A percentile compares a stretch with the other conserved stretches of the same genome.
Evolutionary conservation across 208 protist genomes (phyloP).

Genomic region (Acanthamoeba quina): DNA sequence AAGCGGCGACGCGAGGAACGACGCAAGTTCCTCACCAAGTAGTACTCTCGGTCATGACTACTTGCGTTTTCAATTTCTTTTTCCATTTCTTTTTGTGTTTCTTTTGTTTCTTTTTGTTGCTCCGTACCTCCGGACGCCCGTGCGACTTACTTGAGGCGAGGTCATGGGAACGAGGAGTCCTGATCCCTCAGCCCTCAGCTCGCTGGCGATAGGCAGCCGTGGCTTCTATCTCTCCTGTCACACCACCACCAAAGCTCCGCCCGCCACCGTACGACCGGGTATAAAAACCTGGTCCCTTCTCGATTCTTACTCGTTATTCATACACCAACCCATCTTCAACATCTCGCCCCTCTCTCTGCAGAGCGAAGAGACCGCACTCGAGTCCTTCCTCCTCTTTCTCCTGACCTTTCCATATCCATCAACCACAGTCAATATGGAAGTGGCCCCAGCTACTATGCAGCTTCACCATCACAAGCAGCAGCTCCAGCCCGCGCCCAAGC

Average conservation of each 20-base stretch:
- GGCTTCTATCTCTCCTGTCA: neutral
- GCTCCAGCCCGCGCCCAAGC: slow-evolving; percentile 13
- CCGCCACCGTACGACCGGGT: neutral
- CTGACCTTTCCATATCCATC: neutral
- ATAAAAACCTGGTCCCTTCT: neutral
- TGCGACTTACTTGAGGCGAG: no score
- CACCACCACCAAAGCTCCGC: neutral
- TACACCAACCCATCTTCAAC: neutral
- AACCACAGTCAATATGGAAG: slow-evolving; percentile 1
- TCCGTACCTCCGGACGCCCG: no score
- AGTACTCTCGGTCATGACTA: neutral
- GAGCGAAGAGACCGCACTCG: slow-evolving; percentile 19
- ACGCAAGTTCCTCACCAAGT: slow-evolving; percentile 64
- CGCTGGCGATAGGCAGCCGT: neutral
- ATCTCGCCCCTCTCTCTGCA: neutral
- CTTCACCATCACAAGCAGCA: neutral
- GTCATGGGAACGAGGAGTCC: neutral
- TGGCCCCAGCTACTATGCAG: neutral
- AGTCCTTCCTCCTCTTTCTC: neutral
- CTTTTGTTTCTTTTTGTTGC: no score
- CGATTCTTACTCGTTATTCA: no score
- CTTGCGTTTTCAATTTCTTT: no score
- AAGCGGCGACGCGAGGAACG: slow-evolving; percentile 54
- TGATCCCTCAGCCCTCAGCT: neutral
- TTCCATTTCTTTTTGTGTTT: no score